Percentiles rank a stretch among this genome's conserved stretches.
Conservation (phyloP, 768 basidiomycete species). For the Russula ochroleuca region DNA sequence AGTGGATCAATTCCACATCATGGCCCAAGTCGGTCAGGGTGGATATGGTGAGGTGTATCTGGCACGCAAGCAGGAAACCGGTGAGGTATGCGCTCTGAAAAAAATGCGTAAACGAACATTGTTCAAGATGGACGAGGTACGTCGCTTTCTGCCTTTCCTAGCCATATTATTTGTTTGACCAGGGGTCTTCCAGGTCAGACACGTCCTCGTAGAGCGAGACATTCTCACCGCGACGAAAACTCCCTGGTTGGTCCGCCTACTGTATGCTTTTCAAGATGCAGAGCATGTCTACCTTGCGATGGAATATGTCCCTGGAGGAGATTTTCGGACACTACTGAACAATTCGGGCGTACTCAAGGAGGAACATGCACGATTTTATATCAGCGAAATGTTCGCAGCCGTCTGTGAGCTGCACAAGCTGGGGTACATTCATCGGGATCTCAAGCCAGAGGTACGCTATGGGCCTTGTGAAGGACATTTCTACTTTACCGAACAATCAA, state of each 20-base stretch:
- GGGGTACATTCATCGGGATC: slow-evolving; percentile 96
- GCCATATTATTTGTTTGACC: slow-evolving; percentile 1
- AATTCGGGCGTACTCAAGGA: slow-evolving; percentile 98
- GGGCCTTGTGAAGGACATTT: background rate
- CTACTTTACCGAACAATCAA: background rate
- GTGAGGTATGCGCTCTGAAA: slow-evolving; percentile 95
- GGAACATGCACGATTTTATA: slow-evolving; percentile 95
- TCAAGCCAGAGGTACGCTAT: slow-evolving; percentile 90
- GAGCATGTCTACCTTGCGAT: slow-evolving; percentile 93
- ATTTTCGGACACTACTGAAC: slow-evolving; percentile 95
- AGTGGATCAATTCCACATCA: slow-evolving; percentile 96
- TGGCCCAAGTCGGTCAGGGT: slow-evolving; percentile 97
- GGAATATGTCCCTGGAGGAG: slow-evolving; percentile 99
- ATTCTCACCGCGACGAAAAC: slow-evolving; percentile 97
- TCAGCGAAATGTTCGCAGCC: slow-evolving; percentile 94
- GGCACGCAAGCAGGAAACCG: slow-evolving; percentile 91
- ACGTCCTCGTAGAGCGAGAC: slow-evolving; percentile 95
- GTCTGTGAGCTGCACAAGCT: slow-evolving; percentile 95
- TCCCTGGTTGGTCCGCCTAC: slow-evolving; percentile 89
- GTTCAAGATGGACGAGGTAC: slow-evolving; percentile 97
- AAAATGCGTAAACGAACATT: slow-evolving; percentile 94
- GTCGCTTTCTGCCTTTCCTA: slow-evolving; percentile 13
- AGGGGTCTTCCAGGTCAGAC: slow-evolving; percentile 65
- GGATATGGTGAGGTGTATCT: slow-evolving; percentile 98
- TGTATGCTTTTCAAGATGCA: slow-evolving; percentile 96